These are phyloP conservation scores for Stylosanthes scabra DNA, from an alignment of 331 rosid species.

Conservation along the genomic window DNA sequence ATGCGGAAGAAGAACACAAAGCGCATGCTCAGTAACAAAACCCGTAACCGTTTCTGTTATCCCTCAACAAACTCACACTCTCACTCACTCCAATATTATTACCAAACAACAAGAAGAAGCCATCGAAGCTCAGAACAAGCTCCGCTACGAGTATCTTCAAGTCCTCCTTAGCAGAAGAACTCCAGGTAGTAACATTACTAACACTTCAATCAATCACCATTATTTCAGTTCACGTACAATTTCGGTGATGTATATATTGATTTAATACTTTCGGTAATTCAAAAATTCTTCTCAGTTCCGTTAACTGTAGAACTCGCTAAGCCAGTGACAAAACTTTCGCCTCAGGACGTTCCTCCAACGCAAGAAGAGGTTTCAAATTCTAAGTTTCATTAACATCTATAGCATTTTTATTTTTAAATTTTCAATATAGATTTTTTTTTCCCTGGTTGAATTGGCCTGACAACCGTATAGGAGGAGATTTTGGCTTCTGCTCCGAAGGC, in stretches of 20 bases:
- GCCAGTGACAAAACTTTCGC: conserved; percentile 61
- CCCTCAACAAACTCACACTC: background rate
- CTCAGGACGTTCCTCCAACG: conserved; percentile 53
- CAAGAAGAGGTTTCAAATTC: conserved; percentile 55
- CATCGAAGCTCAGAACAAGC: conserved; percentile 41
- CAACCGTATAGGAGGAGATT: conserved; percentile 45
- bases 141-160: conserved; percentile 61
- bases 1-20: conserved; percentile 12
- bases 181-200: conserved; percentile 38
- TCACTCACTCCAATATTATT: conserved; percentile 19
- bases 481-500: conserved; percentile 69
- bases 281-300: conserved; percentile 62
- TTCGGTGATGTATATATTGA: background rate
- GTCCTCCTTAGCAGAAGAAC: conserved; percentile 59
- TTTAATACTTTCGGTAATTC: background rate
- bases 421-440: background rate
- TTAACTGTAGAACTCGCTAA: conserved; percentile 52
- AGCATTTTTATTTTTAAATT: background rate
- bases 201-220: too few relatives aligned
- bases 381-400: background rate
- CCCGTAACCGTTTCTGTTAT: background rate
- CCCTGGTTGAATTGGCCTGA: background rate
- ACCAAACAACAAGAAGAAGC: conserved; percentile 38
- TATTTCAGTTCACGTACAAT: background rate
- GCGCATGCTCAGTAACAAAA: background rate